Percentiles rank a stretch among this genome's conserved stretches.
These are phyloP conservation scores for Podospora pseudocomata DNA, from an alignment of 495 filamentous ascomycete genomes.

Conservation along the genomic window DNA sequence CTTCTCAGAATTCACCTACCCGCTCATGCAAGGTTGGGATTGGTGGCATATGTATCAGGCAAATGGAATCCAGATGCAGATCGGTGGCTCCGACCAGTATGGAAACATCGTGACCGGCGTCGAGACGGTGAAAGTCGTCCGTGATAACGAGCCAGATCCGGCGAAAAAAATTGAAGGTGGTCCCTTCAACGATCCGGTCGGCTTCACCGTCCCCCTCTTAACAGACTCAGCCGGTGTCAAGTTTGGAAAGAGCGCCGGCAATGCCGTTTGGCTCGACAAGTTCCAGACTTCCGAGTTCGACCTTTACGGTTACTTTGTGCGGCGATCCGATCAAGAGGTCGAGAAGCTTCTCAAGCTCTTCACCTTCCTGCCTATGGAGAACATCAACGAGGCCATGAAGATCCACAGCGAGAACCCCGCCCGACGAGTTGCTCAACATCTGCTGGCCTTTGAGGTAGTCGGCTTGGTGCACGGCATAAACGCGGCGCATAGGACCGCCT, in stretches of 20 bases:
- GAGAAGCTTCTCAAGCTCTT: constrained; percentile 82
- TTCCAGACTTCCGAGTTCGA: constrained; percentile 78
- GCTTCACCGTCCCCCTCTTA: constrained; percentile 85
- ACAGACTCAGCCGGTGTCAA: constrained; percentile 83
- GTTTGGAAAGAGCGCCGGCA: constrained; percentile 92
- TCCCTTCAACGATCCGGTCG: constrained; percentile 59
- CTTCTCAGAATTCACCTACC: constrained; percentile 89
- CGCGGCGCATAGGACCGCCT: constrained; percentile 53
- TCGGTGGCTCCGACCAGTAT: constrained; percentile 93
- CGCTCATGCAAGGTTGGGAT: constrained; percentile 93
- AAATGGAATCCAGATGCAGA: constrained; percentile 69
- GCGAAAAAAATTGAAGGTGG: constrained; percentile 18
- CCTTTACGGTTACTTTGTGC: constrained; percentile 82
- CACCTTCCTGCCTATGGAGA: constrained; percentile 72
- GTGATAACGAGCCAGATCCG: constrained; percentile 50
- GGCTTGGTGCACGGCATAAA: constrained; percentile 68
- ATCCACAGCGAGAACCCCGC: constrained; percentile 63
- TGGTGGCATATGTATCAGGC: constrained; percentile 76
- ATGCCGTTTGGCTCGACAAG: constrained; percentile 88
- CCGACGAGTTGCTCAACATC: constrained; percentile 73
- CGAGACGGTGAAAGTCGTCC: constrained; percentile 71
- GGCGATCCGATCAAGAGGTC: constrained; percentile 75
- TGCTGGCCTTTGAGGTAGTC: constrained; percentile 75
- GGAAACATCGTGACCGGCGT: constrained; percentile 94
- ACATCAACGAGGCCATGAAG: constrained; percentile 62